Base-by-base conservation (phyloP, 345 rosid species). In the Citrus reticulata region DNA sequence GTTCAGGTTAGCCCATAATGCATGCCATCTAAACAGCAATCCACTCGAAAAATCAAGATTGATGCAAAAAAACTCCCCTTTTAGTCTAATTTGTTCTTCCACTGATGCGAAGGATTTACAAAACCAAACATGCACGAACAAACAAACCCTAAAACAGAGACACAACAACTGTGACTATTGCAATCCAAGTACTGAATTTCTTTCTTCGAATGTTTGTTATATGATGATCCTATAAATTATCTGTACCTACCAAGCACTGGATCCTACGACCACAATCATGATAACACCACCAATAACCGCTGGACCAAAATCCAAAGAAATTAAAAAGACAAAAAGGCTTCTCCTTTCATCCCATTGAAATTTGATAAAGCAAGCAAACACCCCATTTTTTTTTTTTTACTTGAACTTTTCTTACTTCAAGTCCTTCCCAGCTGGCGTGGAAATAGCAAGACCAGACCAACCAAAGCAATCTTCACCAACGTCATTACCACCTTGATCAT, bases 391-490 rank as follows among this genome's bases (percentile, higher is more conserved):
- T 17, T 16, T 9, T 6, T 0, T 35, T 35, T 11, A 2, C 10
- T 0, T 0, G 1, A 42, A 42, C 51, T 42, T 42, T 13, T 2
- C 80, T 66, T 85, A 90, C 80, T 90, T 88, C 66, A 79, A 84
- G 42, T 83, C 81, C 72, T 88, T 84, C 16, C 88, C 89, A 14
- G 84, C 90, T 8, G 85, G 83, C 73, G 84, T 75, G 9, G 91
- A 86, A 73, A 88, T 86, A 2, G 88, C 89, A n/a, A 88, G 86
- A 68, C 87, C 86, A 20, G 93, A 89, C 91, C 89, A 90, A 32
- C 78, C 76, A 59, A 87, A 87, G 58, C 82, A 84, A 5, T 89
- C 89, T 20, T 81, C 87, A 25, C 80, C 92, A 8, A 46, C 84
- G n/a, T 80, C 89, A 70, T 60, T 67, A 7, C 72, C 76, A 20